Conservation (phyloP, 352 stramenopile species). For the Pythium brassicae region DNA sequence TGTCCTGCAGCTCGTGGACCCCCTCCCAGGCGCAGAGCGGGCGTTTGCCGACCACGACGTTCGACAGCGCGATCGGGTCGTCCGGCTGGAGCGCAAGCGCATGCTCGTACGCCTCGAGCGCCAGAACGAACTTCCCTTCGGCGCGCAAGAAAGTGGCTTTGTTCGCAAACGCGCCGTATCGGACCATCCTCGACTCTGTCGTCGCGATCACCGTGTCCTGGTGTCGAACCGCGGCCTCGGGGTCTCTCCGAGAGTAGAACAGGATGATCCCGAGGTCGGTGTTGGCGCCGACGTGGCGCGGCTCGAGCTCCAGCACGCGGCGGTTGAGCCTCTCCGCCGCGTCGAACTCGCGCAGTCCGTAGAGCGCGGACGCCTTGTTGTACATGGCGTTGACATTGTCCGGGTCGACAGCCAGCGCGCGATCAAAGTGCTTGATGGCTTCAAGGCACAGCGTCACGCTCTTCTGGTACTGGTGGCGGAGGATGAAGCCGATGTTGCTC, state of each 20-base stretch:
- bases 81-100: slow-evolving; percentile 13
- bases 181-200: slow-evolving; percentile 4
- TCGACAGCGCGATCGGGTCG: slow-evolving; percentile 34
- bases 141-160: slow-evolving; percentile 72
- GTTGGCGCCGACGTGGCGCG: slow-evolving; percentile 32
- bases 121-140: slow-evolving; percentile 23
- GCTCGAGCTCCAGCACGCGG: slow-evolving; percentile 38
- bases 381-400: slow-evolving; percentile 46
- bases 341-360: slow-evolving; percentile 25
- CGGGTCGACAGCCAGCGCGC: slow-evolving; percentile 28
- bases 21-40: slow-evolving; percentile 58
- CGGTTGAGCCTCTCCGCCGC: slow-evolving; percentile 34
- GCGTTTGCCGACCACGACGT: slow-evolving; percentile 46
- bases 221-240: slow-evolving; percentile 34
- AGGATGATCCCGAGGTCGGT: slow-evolving; percentile 26
- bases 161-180: slow-evolving; percentile 54
- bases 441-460: slow-evolving; percentile 36
- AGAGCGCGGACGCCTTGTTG: slow-evolving; percentile 69
- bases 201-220: slow-evolving; percentile 34
- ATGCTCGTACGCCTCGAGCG: slow-evolving; percentile 41
- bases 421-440: slow-evolving; percentile 61
- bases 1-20: slow-evolving; percentile 41
- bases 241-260: slow-evolving; percentile 20
- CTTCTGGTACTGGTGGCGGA: slow-evolving; percentile 22
- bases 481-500: slow-evolving; percentile 73